Percentiles rank a stretch among this genome's conserved stretches.
Conservation (phyloP, 2,329 filamentous ascomycete genomes). For the Meredithiella fracta region DNA sequence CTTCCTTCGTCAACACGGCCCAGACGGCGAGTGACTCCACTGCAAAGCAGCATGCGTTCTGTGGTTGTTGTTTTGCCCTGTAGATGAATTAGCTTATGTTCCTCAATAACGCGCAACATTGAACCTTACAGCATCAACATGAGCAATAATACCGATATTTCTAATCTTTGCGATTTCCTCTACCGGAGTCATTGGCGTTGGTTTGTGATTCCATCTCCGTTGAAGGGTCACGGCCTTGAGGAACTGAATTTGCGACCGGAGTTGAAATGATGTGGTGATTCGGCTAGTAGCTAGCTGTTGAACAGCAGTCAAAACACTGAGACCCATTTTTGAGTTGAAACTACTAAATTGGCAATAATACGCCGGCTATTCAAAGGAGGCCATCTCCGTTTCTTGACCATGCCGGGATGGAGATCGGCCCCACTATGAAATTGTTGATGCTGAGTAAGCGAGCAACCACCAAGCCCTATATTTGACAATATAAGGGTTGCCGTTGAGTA, state of each 20-base stretch:
- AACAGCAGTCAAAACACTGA: background rate
- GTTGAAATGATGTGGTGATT: background rate
- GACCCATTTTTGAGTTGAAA: too few relatives aligned
- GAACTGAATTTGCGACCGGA: background rate
- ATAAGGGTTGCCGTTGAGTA: too few relatives aligned
- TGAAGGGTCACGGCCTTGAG: background rate
- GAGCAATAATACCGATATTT: constrained; percentile 96
- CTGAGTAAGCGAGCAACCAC: too few relatives aligned
- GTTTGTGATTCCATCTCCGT: constrained; percentile 4
- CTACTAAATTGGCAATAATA: too few relatives aligned
- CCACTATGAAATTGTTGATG: too few relatives aligned
- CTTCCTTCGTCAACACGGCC: constrained; percentile 90
- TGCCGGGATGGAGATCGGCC: too few relatives aligned
- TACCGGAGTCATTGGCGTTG: background rate
- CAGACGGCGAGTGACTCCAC: constrained; percentile 71
- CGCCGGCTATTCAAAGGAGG: too few relatives aligned
- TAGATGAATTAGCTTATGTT: constrained; percentile 13
- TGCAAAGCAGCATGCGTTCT: constrained; percentile 97
- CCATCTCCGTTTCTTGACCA: too few relatives aligned
- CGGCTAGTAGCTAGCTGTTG: background rate
- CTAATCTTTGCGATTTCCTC: constrained; percentile 30
- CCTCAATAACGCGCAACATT: background rate
- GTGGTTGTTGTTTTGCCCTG: constrained; percentile 93
- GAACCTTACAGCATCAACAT: constrained; percentile 70
- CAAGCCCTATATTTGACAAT: too few relatives aligned